Conservation (phyloP, 2,329 filamentous ascomycete species). For the Claviceps arundinis region DNA sequence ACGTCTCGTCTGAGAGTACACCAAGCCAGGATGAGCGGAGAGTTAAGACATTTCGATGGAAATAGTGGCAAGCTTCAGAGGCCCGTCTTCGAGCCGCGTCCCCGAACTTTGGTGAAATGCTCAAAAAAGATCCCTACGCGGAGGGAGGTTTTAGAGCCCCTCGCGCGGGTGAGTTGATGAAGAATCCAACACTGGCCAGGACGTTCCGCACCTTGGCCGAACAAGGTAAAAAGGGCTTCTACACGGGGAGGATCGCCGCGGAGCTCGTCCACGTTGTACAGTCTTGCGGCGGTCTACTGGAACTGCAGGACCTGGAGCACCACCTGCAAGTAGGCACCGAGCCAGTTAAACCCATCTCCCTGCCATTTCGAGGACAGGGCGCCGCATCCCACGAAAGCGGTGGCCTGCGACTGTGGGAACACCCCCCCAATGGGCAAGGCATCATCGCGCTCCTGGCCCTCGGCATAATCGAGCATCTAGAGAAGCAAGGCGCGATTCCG, state of each 20-base stretch:
- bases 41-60: no score
- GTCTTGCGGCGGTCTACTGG: conserved; percentile 63
- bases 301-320: conserved; percentile 65
- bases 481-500: conserved; percentile 61
- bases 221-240: conserved; percentile 83
- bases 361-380: conserved; percentile 59
- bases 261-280: conserved; percentile 66
- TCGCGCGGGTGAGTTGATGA: conserved; percentile 73
- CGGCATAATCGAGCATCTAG: conserved; percentile 78
- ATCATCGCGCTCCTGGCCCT: conserved; percentile 91
- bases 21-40: no score
- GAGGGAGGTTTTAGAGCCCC: conserved; percentile 62
- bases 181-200: conserved; percentile 64
- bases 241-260: conserved; percentile 70
- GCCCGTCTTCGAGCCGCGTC: conserved; percentile 54
- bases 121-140: conserved; percentile 61
- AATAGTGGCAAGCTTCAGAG: conserved; percentile 61
- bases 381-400: conserved; percentile 30
- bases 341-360: conserved; percentile 70
- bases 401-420: conserved; percentile 82
- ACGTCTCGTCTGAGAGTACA: no score
- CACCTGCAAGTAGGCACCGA: conserved; percentile 60
- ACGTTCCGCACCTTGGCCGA: conserved; percentile 70
- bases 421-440: conserved; percentile 91
- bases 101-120: conserved; percentile 75